Conservation (phyloP, 345 rosid species). For the Eucalyptus fibrosa region DNA sequence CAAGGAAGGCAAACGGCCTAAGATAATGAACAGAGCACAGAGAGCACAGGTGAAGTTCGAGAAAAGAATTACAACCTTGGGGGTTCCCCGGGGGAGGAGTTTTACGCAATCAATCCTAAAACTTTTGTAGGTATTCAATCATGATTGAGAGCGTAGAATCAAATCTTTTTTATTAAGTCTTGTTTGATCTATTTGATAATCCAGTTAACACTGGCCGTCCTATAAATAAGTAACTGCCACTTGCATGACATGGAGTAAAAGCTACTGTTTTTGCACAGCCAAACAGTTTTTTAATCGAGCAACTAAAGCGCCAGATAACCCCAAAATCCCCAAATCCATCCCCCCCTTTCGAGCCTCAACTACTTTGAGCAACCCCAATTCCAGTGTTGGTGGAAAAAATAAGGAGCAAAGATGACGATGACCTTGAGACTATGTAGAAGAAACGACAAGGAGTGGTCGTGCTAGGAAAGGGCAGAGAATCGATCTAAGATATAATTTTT, state of each 20-base stretch:
- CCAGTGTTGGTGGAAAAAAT: background rate
- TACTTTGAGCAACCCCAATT: background rate
- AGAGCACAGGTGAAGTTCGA: background rate
- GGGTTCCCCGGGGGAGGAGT: background rate
- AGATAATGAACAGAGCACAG: background rate
- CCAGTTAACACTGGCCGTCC: accelerated
- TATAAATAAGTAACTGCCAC: no score
- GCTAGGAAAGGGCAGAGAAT: background rate
- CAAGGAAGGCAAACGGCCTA: background rate
- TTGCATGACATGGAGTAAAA: background rate
- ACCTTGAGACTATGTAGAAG: background rate
- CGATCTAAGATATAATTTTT: background rate
- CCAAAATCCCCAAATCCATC: background rate
- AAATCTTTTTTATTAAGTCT: background rate
- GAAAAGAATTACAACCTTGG: background rate
- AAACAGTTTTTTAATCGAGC: background rate
- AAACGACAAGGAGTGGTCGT: background rate
- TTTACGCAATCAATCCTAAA: background rate
- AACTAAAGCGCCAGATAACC: background rate
- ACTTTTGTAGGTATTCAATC: background rate
- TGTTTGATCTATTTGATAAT: background rate
- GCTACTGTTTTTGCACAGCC: background rate
- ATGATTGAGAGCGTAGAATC: background rate
- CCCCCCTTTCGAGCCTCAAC: background rate
- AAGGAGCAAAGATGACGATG: background rate